Conservation (phyloP, 495 filamentous ascomycete species). For the Trichoderma orchidacearum region DNA sequence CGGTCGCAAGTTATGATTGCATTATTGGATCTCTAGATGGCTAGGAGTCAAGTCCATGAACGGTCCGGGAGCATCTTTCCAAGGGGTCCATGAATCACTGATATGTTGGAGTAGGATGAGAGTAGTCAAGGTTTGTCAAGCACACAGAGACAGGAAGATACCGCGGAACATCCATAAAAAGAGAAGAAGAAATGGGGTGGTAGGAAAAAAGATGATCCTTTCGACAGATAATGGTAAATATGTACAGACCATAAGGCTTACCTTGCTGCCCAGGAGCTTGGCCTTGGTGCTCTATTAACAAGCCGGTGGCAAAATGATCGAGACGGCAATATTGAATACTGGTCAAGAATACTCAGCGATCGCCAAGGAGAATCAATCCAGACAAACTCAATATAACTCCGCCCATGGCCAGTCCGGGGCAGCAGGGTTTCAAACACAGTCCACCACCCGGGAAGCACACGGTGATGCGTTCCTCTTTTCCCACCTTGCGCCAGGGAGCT, state of each 20-base stretch:
- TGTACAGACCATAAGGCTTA: slow-evolving; percentile 19
- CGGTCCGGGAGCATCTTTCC: too few relatives aligned
- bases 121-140: too few relatives aligned
- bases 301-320: slow-evolving; percentile 4
- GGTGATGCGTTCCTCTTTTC: background rate
- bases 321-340: slow-evolving; percentile 3
- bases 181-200: slow-evolving; percentile 12
- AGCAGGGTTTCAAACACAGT: slow-evolving; percentile 12
- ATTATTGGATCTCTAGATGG: too few relatives aligned
- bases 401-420: slow-evolving; percentile 18
- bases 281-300: slow-evolving; percentile 17
- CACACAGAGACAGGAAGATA: too few relatives aligned
- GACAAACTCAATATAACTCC: slow-evolving; percentile 14
- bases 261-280: slow-evolving; percentile 32
- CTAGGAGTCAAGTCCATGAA: too few relatives aligned
- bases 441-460: background rate
- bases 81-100: too few relatives aligned
- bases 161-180: too few relatives aligned
- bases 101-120: too few relatives aligned
- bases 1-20: too few relatives aligned
- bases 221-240: background rate
- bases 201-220: slow-evolving; percentile 20
- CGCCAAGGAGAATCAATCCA: slow-evolving; percentile 11
- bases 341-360: background rate
- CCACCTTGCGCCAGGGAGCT: background rate